These are phyloP conservation scores for Dendrocalamus sinicus DNA, from an alignment of 176 grass and related monocot genomes.

Conservation along the genomic window DNA sequence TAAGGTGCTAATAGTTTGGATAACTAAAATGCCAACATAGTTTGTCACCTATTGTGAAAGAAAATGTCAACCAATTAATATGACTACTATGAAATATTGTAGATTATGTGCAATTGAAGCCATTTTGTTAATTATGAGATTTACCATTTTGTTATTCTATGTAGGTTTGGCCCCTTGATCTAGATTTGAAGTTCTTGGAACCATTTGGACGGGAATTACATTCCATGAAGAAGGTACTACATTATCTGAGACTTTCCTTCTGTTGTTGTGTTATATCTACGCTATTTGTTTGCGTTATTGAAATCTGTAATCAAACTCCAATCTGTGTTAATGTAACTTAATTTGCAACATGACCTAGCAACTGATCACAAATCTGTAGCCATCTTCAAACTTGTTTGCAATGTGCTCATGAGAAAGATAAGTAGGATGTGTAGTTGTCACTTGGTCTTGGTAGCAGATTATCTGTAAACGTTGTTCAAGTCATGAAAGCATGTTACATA, in stretches of 20 bases:
- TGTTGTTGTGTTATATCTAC: not conserved
- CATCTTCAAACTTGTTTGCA: not conserved
- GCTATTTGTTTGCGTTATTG: conserved; percentile 24
- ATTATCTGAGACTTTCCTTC: conserved; percentile 8
- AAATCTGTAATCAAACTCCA: conserved; percentile 2
- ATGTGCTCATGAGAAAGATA: not conserved
- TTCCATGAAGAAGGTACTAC: conserved; percentile 78
- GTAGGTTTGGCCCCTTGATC: conserved; percentile 89
- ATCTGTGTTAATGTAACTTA: not conserved
- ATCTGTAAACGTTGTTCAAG: not conserved
- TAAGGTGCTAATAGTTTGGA: not conserved
- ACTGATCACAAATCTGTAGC: not conserved
- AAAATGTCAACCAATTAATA: not conserved
- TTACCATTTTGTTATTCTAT: conserved; percentile 32
- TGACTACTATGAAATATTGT: conserved; percentile 9
- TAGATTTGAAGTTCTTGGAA: conserved; percentile 85
- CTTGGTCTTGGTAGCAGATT: not conserved
- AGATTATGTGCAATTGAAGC: not conserved
- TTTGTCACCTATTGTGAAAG: not conserved
- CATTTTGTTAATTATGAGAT: not conserved
- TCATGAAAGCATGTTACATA: not conserved
- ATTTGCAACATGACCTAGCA: not conserved
- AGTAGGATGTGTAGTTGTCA: not conserved
- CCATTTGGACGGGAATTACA: conserved; percentile 70
- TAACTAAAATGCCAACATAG: not conserved